Percentiles rank a stretch among this genome's conserved stretches.
Conservation (phyloP, 2,329 filamentous ascomycete species). For the Xylariaceae sp. region DNA sequence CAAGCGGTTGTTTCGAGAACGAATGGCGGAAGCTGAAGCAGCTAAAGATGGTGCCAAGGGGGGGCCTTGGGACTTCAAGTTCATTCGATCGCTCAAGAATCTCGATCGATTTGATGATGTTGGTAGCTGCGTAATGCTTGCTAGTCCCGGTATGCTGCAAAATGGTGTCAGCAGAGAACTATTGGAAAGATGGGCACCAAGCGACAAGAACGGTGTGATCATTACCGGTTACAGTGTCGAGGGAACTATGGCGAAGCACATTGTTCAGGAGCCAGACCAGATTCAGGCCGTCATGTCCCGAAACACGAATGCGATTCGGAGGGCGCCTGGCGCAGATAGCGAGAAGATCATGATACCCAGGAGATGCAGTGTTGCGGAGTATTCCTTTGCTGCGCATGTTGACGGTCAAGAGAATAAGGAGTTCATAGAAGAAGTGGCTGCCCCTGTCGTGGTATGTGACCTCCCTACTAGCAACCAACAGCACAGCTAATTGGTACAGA, state of each 20-base stretch:
- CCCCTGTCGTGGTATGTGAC: slow-evolving; percentile 80
- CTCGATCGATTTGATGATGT: slow-evolving; percentile 95
- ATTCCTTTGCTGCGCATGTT: slow-evolving; percentile 93
- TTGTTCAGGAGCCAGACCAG: slow-evolving; percentile 90
- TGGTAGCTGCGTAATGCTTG: slow-evolving; percentile 93
- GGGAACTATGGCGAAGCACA: slow-evolving; percentile 95
- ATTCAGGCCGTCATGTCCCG: slow-evolving; percentile 92
- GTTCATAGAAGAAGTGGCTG: slow-evolving; percentile 91
- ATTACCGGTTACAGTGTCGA: slow-evolving; percentile 99
- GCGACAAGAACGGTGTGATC: slow-evolving; percentile 94
- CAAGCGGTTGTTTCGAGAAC: slow-evolving; percentile 87
- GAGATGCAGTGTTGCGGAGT: slow-evolving; percentile 89
- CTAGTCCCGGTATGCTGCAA: slow-evolving; percentile 96
- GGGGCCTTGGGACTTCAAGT: slow-evolving; percentile 95
- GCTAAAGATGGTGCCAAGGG: slow-evolving; percentile 72
- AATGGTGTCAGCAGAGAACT: slow-evolving; percentile 92
- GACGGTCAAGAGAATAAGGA: slow-evolving; percentile 94
- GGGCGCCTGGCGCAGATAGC: slow-evolving; percentile 63
- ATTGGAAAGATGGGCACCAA: slow-evolving; percentile 92
- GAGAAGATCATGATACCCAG: slow-evolving; percentile 89
- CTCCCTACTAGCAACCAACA: neutral
- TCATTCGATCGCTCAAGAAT: slow-evolving; percentile 85
- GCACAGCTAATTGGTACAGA: slow-evolving; percentile 45
- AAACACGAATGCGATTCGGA: slow-evolving; percentile 58
- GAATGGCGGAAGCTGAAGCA: slow-evolving; percentile 85